Conservation (phyloP, 148 eudicot species). For the Gaultheria prostrata region DNA sequence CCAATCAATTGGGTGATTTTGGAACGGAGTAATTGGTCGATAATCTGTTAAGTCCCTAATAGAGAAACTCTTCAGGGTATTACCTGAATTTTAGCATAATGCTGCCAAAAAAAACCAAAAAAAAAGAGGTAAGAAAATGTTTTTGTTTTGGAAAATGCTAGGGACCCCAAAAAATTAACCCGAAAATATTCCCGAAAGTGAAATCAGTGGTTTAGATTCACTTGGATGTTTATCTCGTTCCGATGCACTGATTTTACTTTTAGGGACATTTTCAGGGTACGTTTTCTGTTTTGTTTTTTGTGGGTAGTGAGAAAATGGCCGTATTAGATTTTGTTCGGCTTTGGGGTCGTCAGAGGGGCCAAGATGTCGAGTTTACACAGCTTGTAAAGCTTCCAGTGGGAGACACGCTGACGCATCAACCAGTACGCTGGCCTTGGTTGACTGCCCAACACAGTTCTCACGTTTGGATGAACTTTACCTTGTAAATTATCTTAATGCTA, state of each 20-base stretch:
- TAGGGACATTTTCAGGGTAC: too few species aligned
- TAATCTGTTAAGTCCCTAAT: too few species aligned
- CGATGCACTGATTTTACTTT: too few species aligned
- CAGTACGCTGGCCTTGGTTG: neutral
- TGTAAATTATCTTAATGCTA: neutral
- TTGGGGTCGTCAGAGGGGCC: neutral
- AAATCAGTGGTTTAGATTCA: too few species aligned
- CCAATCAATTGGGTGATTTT: too few species aligned
- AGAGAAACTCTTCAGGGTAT: neutral
- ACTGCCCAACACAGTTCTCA: neutral
- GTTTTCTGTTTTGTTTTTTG: neutral
- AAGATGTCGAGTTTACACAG: slow-evolving; percentile 1
- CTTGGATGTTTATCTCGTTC: too few species aligned
- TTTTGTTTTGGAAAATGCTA: neutral
- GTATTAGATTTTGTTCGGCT: neutral
- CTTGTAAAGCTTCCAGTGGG: neutral
- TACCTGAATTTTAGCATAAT: neutral
- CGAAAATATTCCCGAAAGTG: too few species aligned
- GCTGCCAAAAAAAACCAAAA: neutral
- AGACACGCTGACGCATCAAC: neutral
- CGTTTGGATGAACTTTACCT: neutral
- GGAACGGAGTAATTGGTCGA: too few species aligned
- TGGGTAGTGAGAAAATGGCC: neutral
- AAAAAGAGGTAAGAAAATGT: too few species aligned
- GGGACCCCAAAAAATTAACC: neutral